Conservation (phyloP, 1,139 yeast genomes). For the Yamadazyma diospyri region DNA sequence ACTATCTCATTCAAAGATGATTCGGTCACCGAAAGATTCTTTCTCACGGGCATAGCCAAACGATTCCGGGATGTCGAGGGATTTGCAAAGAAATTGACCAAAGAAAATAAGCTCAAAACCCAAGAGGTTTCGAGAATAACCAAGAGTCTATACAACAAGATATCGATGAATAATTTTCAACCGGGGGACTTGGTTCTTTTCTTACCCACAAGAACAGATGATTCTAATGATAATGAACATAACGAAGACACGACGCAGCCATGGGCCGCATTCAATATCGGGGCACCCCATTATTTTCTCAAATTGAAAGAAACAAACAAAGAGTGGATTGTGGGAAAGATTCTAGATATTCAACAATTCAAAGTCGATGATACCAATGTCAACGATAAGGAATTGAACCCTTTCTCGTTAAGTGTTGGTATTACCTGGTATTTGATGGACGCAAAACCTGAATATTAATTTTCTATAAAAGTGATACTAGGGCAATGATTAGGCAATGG, state of each 20-base stretch:
- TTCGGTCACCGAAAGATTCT: conserved; percentile 29
- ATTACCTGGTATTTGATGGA: conserved; percentile 49
- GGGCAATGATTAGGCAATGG: conserved; percentile 3
- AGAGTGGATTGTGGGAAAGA: conserved; percentile 75
- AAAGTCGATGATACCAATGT: conserved; percentile 37
- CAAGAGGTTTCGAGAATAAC: conserved; percentile 38
- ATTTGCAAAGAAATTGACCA: conserved; percentile 81
- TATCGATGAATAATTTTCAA: conserved; percentile 64
- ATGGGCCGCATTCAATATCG: conserved; percentile 86
- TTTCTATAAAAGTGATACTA: conserved; percentile 1
- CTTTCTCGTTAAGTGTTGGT: conserved; percentile 47
- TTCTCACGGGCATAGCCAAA: conserved; percentile 64
- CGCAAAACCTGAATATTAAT: conserved; percentile 22
- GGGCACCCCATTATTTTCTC: conserved; percentile 74
- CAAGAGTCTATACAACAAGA: conserved; percentile 43
- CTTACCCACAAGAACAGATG: conserved; percentile 65
- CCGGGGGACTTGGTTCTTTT: conserved; percentile 76
- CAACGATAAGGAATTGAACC: conserved; percentile 33
- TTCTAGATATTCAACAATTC: conserved; percentile 46
- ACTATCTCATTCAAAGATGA: conserved; percentile 35
- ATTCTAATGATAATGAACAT: conserved; percentile 22
- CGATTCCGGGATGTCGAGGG: conserved; percentile 88
- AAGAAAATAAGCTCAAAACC: conserved; percentile 59
- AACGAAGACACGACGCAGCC: conserved; percentile 45
- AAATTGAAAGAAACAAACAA: conserved; percentile 24